These are phyloP conservation scores for Lasiosphaeria hispida DNA, from an alignment of 495 filamentous ascomycete genomes.

Conservation along the genomic window DNA sequence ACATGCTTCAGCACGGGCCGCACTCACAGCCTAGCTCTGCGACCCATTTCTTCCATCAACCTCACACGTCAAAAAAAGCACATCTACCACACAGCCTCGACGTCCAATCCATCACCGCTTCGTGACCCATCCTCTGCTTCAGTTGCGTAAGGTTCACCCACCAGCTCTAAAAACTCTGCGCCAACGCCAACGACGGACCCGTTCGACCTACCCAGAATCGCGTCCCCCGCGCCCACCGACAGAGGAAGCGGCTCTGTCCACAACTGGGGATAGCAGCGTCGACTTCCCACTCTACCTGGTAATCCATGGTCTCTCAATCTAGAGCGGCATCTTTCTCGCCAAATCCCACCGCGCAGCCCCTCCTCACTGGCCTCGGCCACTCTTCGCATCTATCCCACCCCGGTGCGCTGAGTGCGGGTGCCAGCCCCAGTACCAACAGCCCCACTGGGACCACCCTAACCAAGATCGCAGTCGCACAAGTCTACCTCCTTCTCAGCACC, in stretches of 20 bases:
- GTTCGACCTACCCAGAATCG: conserved; percentile 1
- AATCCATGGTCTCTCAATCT: conserved; percentile 40
- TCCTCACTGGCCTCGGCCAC: conserved; percentile 47
- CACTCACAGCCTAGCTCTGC: conserved; percentile 19
- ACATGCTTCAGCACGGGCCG: conserved; percentile 19
- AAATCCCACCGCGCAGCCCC: conserved; percentile 48
- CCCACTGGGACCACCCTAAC: conserved; percentile 62
- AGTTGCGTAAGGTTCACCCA: conserved; percentile 10
- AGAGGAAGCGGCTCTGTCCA: conserved; percentile 32
- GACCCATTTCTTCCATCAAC: conserved; percentile 35
- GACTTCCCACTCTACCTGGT: conserved; percentile 19
- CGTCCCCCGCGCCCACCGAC: conserved; percentile 8
- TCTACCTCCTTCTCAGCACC: conserved; percentile 88
- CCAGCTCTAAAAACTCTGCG: neutral
- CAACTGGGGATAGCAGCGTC: conserved; percentile 31
- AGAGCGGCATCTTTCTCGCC: conserved; percentile 55
- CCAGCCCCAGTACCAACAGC: conserved; percentile 65
- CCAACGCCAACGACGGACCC: conserved; percentile 4
- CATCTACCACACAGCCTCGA: conserved; percentile 12
- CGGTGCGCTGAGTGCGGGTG: conserved; percentile 53
- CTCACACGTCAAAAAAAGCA: conserved; percentile 35
- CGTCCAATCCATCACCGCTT: conserved; percentile 23
- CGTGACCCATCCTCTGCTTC: conserved; percentile 11
- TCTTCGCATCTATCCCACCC: conserved; percentile 53
- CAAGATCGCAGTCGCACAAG: conserved; percentile 91